A percentile compares a stretch with the other conserved stretches of the same genome.
phyloP scores from a whole-genome alignment of 2,329 filamentous ascomycete species.

The Diaporthe sp. region DNA sequence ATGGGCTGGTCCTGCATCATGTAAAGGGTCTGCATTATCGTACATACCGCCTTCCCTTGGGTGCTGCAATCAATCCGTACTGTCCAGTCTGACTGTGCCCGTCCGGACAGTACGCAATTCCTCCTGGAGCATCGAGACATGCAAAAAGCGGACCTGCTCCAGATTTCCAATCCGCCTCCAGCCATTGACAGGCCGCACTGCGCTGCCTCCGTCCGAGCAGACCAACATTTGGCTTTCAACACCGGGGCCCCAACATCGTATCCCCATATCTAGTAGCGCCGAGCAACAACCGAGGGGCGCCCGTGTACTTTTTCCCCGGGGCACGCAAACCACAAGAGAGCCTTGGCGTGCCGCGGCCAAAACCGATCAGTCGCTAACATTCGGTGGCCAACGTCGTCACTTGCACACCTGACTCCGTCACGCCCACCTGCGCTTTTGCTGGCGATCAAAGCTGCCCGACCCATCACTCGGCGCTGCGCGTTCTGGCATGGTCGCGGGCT shows the following conservation, averaged over 20 bases:
- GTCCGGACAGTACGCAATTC: constrained; percentile 15
- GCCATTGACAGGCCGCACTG: constrained; percentile 10
- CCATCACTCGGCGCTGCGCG: neutral
- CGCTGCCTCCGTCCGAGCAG: neutral
- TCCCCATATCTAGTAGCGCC: constrained; percentile 30
- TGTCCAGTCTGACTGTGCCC: constrained; percentile 17
- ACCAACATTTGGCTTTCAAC: constrained; percentile 18
- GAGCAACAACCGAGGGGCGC: constrained; percentile 29
- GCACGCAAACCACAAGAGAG: neutral
- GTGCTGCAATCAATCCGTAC: neutral
- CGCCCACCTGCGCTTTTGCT: neutral
- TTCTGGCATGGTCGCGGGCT: neutral
- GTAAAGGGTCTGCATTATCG: constrained; percentile 20
- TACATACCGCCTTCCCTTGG: constrained; percentile 27
- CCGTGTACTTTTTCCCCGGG: constrained; percentile 2
- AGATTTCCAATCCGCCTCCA: neutral
- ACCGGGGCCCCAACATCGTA: constrained; percentile 29
- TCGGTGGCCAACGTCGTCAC: constrained; percentile 5
- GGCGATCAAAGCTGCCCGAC: neutral
- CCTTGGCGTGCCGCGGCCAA: constrained; percentile 22
- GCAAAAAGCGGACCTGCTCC: constrained; percentile 19
- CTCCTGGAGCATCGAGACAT: constrained; percentile 8
- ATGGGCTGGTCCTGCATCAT: constrained; percentile 1
- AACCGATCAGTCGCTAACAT: constrained; percentile 20
- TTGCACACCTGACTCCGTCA: constrained; percentile 1